Conservation (phyloP, 2,329 filamentous ascomycete species). For the Xylariaceae sp. region DNA sequence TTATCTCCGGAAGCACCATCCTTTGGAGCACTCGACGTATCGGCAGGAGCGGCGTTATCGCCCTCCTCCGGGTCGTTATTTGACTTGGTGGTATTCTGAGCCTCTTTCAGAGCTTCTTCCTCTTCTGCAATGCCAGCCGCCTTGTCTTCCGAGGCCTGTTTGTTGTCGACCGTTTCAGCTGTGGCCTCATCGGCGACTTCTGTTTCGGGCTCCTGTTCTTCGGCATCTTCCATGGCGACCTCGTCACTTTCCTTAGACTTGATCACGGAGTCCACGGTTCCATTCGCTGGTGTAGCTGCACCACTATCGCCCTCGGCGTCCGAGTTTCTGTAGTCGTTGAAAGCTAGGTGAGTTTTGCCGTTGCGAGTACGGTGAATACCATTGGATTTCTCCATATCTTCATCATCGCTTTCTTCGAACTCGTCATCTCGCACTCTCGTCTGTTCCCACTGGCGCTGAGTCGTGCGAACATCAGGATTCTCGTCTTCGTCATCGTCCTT, state of each 20-base stretch:
- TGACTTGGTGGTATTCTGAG: slow-evolving; percentile 30
- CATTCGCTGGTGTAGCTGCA: slow-evolving; percentile 34
- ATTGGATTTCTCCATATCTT: slow-evolving; percentile 70
- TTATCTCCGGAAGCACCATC: slow-evolving; percentile 12
- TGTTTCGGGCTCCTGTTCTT: slow-evolving; percentile 12
- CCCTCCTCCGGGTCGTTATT: slow-evolving; percentile 15
- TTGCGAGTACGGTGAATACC: slow-evolving; percentile 57
- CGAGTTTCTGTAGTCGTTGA: slow-evolving; percentile 47
- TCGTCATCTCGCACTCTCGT: slow-evolving; percentile 73
- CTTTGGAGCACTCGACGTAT: slow-evolving; percentile 4
- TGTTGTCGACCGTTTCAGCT: slow-evolving; percentile 17
- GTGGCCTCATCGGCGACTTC: slow-evolving; percentile 31
- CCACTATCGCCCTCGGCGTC: slow-evolving; percentile 38
- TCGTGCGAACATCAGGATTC: slow-evolving; percentile 78
- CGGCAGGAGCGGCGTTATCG: slow-evolving; percentile 8
- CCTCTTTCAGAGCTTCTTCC: slow-evolving; percentile 19
- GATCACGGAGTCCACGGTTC: slow-evolving; percentile 29
- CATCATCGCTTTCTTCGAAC: slow-evolving; percentile 83
- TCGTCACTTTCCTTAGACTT: slow-evolving; percentile 37
- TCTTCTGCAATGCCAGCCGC: slow-evolving; percentile 16
- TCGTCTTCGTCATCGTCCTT: slow-evolving; percentile 77
- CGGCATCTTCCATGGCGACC: slow-evolving; percentile 30
- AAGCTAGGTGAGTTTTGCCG: slow-evolving; percentile 43
- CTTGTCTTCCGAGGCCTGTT: slow-evolving; percentile 14
- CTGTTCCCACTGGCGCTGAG: slow-evolving; percentile 78